Percentiles rank a stretch among this genome's conserved stretches.
Evolutionary conservation across 1,284 basidiomycete genomes (phyloP).

Genomic region (Heimioporus punctisporus): DNA sequence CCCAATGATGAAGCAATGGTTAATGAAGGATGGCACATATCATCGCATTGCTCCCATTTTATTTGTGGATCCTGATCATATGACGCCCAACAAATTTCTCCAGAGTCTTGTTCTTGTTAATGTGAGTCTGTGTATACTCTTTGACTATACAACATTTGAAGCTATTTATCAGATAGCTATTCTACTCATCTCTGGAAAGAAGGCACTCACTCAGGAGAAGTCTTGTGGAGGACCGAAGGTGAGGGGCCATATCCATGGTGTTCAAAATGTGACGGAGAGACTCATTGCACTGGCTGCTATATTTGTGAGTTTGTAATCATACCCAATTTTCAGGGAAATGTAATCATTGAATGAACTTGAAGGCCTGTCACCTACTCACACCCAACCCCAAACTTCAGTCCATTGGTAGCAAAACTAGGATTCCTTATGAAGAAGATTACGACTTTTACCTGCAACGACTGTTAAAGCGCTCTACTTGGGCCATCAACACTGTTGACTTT

Average conservation of each 20-base stretch:
- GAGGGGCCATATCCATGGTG: not conserved
- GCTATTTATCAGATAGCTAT: not conserved
- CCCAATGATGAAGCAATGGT: not conserved
- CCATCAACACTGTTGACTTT: not conserved
- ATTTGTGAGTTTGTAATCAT: conserved; percentile 1
- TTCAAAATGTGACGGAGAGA: not conserved
- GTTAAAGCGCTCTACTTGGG: conserved; percentile 1
- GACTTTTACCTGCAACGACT: conserved; percentile 4
- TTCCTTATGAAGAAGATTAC: conserved; percentile 5
- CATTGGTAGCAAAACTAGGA: not conserved
- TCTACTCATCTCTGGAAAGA: conserved; percentile 3
- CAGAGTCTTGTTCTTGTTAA: not conserved
- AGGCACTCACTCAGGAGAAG: not conserved
- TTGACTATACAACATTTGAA: not conserved
- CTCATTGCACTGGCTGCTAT: not conserved
- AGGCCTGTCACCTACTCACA: conserved; percentile 2
- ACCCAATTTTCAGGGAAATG: too few relatives aligned
- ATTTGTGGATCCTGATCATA: not conserved
- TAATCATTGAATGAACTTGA: too few relatives aligned
- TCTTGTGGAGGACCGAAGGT: not conserved
- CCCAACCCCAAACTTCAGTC: conserved; percentile 1
- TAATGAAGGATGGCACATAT: not conserved
- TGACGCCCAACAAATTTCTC: not conserved
- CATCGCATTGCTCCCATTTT: not conserved
- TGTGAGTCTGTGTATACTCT: not conserved